Base-by-base conservation (phyloP, 305 asterid genomes). In the Fraxinus sp. region DNA sequence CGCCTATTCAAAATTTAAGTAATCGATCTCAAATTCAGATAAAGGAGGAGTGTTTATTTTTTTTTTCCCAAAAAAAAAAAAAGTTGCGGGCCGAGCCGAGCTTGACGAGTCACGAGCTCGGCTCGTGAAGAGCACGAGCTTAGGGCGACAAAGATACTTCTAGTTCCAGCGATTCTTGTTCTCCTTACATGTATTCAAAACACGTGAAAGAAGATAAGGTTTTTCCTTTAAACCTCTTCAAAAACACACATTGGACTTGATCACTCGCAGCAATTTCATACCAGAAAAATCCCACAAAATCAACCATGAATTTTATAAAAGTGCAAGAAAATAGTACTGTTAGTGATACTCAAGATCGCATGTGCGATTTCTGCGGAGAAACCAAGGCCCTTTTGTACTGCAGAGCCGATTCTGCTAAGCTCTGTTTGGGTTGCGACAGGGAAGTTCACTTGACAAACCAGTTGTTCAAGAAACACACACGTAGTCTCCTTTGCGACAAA, bases 361-460 rank as follows among this genome's bases (percentile, higher is more conserved):
- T 86, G 5, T 96, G 99, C 88, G 98, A 91, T 85, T 96, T 94
- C 88, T 96, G 99, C 86, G 86, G 88, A 71, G 88, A 85, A 77
- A 80, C 92, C 0, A 88, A 81, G 20, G 98, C 98, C 1, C 82
- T 96, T 9, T 84, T 94, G 52, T 94, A 93, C 86, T 96, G 99
- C 88, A 90, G 95, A 33, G 98, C 99, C 7, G 99, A 96, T 88
- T 90, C 97, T 0, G 98, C 99, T 2, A 94, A 91, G 89, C 95
- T 96, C 71, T 96, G 99, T 74, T 82, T 96, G 33, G 85, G 74
- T 24, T 96, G 99, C 85, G 99, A 96, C 55, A 90, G 92, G 13
- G 89, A 96, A 64, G 99, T 94, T 1, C 98, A 96, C 88, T 89
- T 98, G n/a, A 94, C 99, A 3, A 96, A 96, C 83, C 97, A 44